Evolutionary conservation across 2,329 filamentous ascomycete species (phyloP), one percentile per base, ranked within the genome.

Genomic region (Bipolaris gigantea): DNA sequence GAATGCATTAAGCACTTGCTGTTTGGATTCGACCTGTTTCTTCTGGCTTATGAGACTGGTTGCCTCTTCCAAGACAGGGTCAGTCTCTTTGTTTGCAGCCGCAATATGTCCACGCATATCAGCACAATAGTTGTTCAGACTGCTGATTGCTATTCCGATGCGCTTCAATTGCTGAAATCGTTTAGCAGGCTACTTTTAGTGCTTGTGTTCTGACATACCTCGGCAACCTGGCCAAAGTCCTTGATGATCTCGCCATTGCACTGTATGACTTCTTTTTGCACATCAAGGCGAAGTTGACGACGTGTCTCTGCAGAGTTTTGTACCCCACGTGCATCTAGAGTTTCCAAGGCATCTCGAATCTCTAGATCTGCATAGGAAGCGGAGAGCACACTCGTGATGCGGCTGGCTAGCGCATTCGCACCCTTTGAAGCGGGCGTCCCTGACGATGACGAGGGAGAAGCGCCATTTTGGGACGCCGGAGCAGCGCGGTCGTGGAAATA

Each of bases 281-380:
- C 81, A 70, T 95, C 87, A 1, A 96, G 76, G 15, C 92, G 86
- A 15, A 97, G 77, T 54, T 90, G 87, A 5, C 93, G 85, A 47
- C 94, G 84, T 2, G 87, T 88, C 61, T 92, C 89, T 9, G 89
- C 82, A 11, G 85, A 90, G 70, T 96, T 97, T 50, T 82, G 78
- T 13, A 92, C 74, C 0, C 82, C 81, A 33, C 89, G 83, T 45
- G 84, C 78, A 74, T 97, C 93, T 18, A 97, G 78, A 1, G 94
- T 85, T 48, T 84, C 80, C 27, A 99, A 78, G 13, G 92, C 88
- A 78, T 96, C 90, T 61, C 91, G 85, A 63, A 97, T 96, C 63
- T 97, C 93, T 5, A 90, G 82, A 75, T 97, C 94, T 6, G 92
- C 89, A 76, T 96, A 97, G 0, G 93, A 96, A 2, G 91, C 88